Percentiles rank a stretch among this genome's conserved stretches.
phyloP scores from a whole-genome alignment of 345 rosid species.

The Iberis pinnata region DNA sequence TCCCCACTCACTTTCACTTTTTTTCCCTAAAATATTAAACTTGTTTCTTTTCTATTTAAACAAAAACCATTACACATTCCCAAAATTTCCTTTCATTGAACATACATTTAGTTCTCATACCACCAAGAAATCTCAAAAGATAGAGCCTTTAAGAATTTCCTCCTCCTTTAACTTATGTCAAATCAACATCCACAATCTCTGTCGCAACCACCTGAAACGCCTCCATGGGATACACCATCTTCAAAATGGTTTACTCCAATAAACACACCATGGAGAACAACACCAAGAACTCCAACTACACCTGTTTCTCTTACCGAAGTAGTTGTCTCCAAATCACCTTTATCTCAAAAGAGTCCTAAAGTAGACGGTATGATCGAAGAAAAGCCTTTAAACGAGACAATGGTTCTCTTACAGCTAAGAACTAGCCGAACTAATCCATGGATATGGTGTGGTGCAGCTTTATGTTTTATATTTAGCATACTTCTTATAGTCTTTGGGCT shows the following conservation, averaged over 20 bases:
- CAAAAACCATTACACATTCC: slow-evolving; percentile 28
- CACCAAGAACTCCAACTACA: slow-evolving; percentile 27
- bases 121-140: not conserved
- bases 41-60: slow-evolving; percentile 32
- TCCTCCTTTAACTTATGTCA: slow-evolving; percentile 29
- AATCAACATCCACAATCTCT: slow-evolving; percentile 25
- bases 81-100: slow-evolving; percentile 33
- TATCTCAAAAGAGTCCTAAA: slow-evolving; percentile 8
- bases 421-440: slow-evolving; percentile 47
- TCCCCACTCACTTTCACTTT: slow-evolving; percentile 13
- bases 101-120: slow-evolving; percentile 18
- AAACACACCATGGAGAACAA: slow-evolving; percentile 32
- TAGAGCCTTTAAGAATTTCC: slow-evolving; percentile 3
- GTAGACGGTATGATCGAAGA: slow-evolving; percentile 5
- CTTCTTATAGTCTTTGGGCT: slow-evolving; percentile 67
- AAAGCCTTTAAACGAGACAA: slow-evolving; percentile 16
- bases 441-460: slow-evolving; percentile 66
- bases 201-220: slow-evolving; percentile 27
- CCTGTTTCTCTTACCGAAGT: slow-evolving; percentile 36
- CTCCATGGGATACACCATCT: slow-evolving; percentile 32
- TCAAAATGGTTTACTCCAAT: slow-evolving; percentile 31
- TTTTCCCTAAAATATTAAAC: slow-evolving; percentile 23
- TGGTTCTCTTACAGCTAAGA: slow-evolving; percentile 34
- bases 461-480: slow-evolving; percentile 72
- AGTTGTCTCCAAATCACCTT: slow-evolving; percentile 38